phyloP scores from a whole-genome alignment of 768 basidiomycete species.

The Kwoniella bestiolae region DNA sequence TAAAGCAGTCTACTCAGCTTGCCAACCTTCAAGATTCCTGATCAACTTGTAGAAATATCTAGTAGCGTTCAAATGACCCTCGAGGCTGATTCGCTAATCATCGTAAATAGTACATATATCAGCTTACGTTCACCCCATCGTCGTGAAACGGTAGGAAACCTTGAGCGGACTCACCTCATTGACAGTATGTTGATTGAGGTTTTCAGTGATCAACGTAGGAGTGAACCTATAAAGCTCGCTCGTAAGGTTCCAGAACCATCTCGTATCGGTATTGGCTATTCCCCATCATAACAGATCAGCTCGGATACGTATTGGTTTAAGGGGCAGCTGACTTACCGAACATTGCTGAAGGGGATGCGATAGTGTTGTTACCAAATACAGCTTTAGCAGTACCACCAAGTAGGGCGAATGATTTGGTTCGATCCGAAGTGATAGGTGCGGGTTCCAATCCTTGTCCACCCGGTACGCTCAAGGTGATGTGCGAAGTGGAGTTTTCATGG shows the following conservation, averaged over 20 bases:
- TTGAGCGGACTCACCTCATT: slow-evolving; percentile 52
- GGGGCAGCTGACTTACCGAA: slow-evolving; percentile 40
- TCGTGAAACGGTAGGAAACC: not conserved
- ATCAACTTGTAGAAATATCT: slow-evolving; percentile 58
- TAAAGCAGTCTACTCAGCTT: slow-evolving; percentile 19
- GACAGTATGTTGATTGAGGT: slow-evolving; percentile 57
- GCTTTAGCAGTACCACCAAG: slow-evolving; percentile 55
- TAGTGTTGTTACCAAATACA: slow-evolving; percentile 52
- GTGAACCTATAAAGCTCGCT: slow-evolving; percentile 57
- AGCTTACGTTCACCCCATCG: not conserved
- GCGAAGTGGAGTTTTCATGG: slow-evolving; percentile 29
- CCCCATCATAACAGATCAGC: not conserved
- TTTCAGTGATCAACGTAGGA: slow-evolving; percentile 47
- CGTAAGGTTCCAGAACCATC: slow-evolving; percentile 54
- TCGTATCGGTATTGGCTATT: slow-evolving; percentile 57
- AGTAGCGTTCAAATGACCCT: slow-evolving; percentile 56
- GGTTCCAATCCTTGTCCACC: slow-evolving; percentile 42
- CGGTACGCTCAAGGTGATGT: slow-evolving; percentile 44
- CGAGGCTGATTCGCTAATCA: slow-evolving; percentile 47
- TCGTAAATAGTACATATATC: slow-evolving; percentile 8
- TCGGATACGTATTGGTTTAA: not conserved
- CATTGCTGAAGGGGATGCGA: slow-evolving; percentile 57
- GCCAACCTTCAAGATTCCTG: slow-evolving; percentile 61
- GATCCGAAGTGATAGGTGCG: slow-evolving; percentile 45
- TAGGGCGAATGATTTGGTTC: slow-evolving; percentile 44